phyloP scores from a whole-genome alignment of 305 asterid species.

The Rubia balearica region DNA sequence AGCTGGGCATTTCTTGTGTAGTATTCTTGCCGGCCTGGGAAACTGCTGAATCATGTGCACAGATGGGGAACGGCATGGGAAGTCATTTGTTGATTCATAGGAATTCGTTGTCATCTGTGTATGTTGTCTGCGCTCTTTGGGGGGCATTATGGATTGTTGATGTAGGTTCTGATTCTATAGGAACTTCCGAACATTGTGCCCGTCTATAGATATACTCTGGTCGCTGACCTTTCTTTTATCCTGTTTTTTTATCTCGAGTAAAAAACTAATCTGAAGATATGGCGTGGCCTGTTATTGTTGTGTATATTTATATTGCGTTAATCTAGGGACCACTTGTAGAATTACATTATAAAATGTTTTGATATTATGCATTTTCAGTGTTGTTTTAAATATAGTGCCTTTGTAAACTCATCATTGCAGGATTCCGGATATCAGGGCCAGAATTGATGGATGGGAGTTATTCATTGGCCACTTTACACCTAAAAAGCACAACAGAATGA shows the following conservation, averaged over 20 bases:
- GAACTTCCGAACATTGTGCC: conserved; percentile 4
- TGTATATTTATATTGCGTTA: not conserved
- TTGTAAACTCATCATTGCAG: too few relatives aligned
- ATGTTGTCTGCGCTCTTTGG: conserved; percentile 6
- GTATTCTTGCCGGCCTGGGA: conserved; percentile 1
- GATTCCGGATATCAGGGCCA: too few relatives aligned
- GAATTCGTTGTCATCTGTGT: conserved; percentile 19
- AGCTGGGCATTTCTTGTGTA: conserved; percentile 15
- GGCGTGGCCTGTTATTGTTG: not conserved
- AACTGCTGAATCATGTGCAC: conserved; percentile 15
- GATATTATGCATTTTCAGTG: not conserved
- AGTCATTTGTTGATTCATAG: conserved; percentile 55
- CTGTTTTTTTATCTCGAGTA: not conserved
- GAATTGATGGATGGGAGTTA: too few relatives aligned
- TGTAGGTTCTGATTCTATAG: conserved; percentile 7
- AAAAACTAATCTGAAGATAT: not conserved
- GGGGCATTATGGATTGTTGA: not conserved
- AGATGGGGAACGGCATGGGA: conserved; percentile 8
- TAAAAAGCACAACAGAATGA: too few relatives aligned
- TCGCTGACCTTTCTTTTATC: not conserved
- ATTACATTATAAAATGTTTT: too few relatives aligned
- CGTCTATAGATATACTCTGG: not conserved
- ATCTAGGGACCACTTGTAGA: too few relatives aligned
- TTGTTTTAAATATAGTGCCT: too few relatives aligned
- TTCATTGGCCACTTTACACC: too few relatives aligned